These are phyloP conservation scores for Primulina tabacum DNA, from an alignment of 257 asterid genomes.

Conservation along the genomic window DNA sequence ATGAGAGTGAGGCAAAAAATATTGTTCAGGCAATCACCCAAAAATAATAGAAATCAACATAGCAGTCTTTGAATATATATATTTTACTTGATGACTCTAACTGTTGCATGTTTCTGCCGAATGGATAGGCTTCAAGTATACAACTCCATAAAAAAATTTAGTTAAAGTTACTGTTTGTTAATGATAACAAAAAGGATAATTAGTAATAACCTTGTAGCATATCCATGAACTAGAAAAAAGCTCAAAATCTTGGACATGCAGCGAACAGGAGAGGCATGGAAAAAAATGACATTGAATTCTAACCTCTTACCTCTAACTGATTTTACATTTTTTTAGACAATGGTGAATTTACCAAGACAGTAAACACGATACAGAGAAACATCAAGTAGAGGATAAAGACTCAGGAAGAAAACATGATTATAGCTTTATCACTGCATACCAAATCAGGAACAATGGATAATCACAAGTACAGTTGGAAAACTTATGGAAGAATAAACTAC, in stretches of 20 bases:
- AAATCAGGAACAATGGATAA: no score
- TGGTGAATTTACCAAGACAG: background rate
- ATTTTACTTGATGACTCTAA: no score
- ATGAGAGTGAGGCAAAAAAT: no score
- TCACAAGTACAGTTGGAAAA: background rate
- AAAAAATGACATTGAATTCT: background rate
- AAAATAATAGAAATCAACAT: no score
- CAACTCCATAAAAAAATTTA: background rate
- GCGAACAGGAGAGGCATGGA: background rate
- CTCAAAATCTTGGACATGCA: background rate
- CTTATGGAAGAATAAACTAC: background rate
- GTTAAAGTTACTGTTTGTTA: background rate
- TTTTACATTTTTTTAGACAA: no score
- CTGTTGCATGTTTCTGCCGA: background rate
- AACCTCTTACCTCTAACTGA: no score
- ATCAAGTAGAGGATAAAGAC: no score
- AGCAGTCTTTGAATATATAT: no score
- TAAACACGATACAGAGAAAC: no score
- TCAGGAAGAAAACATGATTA: no score
- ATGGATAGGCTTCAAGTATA: background rate
- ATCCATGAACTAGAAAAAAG: background rate
- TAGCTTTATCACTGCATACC: no score
- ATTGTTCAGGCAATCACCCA: no score
- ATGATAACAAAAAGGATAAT: background rate
- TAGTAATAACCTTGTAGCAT: background rate